Conservation (phyloP, 163 green algal genomes). For the Chloromonas sp. region DNA sequence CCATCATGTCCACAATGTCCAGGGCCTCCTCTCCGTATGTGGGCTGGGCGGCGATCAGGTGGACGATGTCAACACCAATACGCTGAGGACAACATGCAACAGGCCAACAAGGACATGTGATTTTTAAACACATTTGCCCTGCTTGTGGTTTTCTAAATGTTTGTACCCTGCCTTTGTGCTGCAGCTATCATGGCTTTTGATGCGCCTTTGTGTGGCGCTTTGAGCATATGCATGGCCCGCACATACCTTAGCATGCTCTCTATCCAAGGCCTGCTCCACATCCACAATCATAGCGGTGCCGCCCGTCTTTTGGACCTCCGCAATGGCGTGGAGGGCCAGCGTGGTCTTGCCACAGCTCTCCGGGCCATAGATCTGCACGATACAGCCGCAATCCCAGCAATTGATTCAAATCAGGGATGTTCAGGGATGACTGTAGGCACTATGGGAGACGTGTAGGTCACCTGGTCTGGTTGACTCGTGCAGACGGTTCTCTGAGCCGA, state of each 20-base stretch:
- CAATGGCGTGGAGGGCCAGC: slow-evolving; percentile 91
- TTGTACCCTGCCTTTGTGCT: too few relatives aligned
- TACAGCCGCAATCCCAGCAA: not conserved
- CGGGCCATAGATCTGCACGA: slow-evolving; percentile 77
- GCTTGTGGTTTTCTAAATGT: too few relatives aligned
- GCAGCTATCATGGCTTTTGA: too few relatives aligned
- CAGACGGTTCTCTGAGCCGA: not conserved
- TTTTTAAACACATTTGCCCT: too few relatives aligned
- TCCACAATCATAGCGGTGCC: slow-evolving; percentile 84
- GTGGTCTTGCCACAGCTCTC: slow-evolving; percentile 96
- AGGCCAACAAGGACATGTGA: not conserved
- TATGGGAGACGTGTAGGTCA: not conserved
- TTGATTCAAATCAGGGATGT: not conserved
- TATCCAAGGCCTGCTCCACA: slow-evolving; percentile 94
- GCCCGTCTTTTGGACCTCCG: slow-evolving; percentile 80
- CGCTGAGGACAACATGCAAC: slow-evolving; percentile 26
- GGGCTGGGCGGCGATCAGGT: slow-evolving; percentile 77
- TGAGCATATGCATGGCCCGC: too few relatives aligned
- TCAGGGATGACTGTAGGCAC: not conserved
- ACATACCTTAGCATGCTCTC: not conserved
- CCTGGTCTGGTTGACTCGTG: not conserved
- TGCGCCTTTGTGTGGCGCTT: too few relatives aligned
- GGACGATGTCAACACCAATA: slow-evolving; percentile 68
- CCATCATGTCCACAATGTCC: slow-evolving; percentile 64
- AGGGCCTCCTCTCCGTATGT: slow-evolving; percentile 85